These are phyloP conservation scores for Fusarium sororula DNA, from an alignment of 2,329 filamentous ascomycete species.

Conservation along the genomic window DNA sequence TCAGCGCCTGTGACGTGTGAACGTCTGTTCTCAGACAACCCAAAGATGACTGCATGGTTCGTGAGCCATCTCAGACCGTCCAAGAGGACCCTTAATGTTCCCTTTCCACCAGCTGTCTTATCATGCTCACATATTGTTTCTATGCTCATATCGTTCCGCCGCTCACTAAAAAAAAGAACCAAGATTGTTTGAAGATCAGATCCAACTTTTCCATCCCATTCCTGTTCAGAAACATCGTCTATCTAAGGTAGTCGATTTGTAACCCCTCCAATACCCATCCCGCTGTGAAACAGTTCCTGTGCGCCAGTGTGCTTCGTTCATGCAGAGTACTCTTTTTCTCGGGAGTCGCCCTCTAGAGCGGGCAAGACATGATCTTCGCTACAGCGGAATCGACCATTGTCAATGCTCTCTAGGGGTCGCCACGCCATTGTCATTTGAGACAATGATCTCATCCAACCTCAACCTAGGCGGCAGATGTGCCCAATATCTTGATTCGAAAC, in stretches of 20 bases:
- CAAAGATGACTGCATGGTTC: neutral
- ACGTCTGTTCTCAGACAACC: slow-evolving; percentile 8
- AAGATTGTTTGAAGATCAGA: slow-evolving; percentile 25
- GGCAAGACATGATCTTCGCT: slow-evolving; percentile 26
- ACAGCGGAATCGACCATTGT: slow-evolving; percentile 5
- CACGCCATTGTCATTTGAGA: slow-evolving; percentile 14
- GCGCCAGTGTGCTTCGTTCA: slow-evolving; percentile 32
- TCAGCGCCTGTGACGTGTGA: slow-evolving; percentile 11
- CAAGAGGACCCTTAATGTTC: slow-evolving; percentile 1
- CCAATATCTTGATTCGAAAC: slow-evolving; percentile 3
- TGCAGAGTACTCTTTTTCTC: slow-evolving; percentile 15
- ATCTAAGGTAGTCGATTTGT: slow-evolving; percentile 17
- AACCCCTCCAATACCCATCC: slow-evolving; percentile 7
- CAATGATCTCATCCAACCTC: slow-evolving; percentile 18
- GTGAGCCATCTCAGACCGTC: neutral
- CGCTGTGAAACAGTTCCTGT: slow-evolving; percentile 30
- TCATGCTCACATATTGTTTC: neutral
- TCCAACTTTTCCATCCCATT: slow-evolving; percentile 34
- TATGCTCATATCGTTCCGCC: slow-evolving; percentile 17
- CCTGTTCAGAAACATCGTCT: slow-evolving; percentile 22
- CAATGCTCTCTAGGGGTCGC: slow-evolving; percentile 8
- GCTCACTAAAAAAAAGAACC: slow-evolving; percentile 22
- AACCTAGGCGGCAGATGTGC: slow-evolving; percentile 4
- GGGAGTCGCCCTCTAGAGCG: neutral
- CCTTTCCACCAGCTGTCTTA: neutral